These are phyloP conservation scores for Hemisphaericaspora nanyangensis DNA, from an alignment of 805 yeast genomes.

Conservation along the genomic window DNA sequence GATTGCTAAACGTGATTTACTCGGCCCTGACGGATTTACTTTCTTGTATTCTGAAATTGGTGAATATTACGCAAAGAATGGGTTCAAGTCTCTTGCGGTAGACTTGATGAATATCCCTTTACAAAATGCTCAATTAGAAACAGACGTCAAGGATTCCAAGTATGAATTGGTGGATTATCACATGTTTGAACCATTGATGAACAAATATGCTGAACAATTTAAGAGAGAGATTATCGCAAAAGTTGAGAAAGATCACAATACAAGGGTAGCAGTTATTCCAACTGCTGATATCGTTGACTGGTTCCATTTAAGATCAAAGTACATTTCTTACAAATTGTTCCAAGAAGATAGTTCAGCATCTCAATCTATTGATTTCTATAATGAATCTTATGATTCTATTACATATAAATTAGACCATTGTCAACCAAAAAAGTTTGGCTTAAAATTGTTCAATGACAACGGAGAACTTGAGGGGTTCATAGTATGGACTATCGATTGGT, in stretches of 20 bases:
- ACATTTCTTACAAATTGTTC: conserved; percentile 18
- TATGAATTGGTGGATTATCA: conserved; percentile 23
- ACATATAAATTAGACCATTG: conserved; percentile 18
- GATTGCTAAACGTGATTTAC: conserved; percentile 14
- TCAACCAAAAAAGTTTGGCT: conserved; percentile 31
- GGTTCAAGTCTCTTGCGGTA: conserved; percentile 36
- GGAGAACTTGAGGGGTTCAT: conserved; percentile 25
- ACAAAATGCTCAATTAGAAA: neutral
- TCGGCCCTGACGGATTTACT: conserved; percentile 31
- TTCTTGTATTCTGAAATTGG: conserved; percentile 43
- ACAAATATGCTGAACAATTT: conserved; percentile 17
- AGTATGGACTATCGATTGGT: conserved; percentile 39
- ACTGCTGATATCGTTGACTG: conserved; percentile 30
- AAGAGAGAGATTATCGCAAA: conserved; percentile 13
- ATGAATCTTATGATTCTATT: conserved; percentile 17
- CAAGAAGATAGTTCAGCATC: conserved; percentile 9
- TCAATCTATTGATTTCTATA: conserved; percentile 15
- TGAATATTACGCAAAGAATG: conserved; percentile 36
- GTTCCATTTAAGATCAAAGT: conserved; percentile 41
- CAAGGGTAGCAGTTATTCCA: conserved; percentile 29
- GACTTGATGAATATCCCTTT: conserved; percentile 26
- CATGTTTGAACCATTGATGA: conserved; percentile 23
- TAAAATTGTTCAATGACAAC: conserved; percentile 16
- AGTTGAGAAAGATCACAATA: conserved; percentile 24
- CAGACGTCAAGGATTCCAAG: neutral